Evolutionary conservation across 306 rosid genomes (phyloP).

Genomic region (Prunus kanzakura): DNA sequence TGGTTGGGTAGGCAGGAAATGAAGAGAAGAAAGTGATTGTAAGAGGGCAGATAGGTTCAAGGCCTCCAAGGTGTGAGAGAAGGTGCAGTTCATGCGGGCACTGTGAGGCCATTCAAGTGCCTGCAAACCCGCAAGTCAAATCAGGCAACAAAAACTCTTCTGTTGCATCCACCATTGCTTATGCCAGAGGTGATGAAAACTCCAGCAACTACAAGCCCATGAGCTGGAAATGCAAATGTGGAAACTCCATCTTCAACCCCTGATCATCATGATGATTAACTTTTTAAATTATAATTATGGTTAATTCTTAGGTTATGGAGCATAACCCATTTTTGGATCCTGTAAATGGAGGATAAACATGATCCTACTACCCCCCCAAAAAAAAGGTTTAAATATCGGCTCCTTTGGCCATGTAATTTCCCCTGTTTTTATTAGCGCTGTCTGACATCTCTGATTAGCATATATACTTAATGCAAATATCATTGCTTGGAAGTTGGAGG

Average conservation of each 20-base stretch:
- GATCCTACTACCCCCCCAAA: not conserved
- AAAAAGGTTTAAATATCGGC: not conserved
- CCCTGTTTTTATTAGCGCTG: not conserved
- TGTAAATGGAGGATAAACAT: slow-evolving; percentile 19
- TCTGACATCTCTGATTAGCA: not conserved
- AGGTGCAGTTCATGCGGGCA: slow-evolving; percentile 71
- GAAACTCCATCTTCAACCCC: slow-evolving; percentile 72
- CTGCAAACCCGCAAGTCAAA: slow-evolving; percentile 50
- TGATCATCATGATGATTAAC: slow-evolving; percentile 24
- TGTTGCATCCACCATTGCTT: slow-evolving; percentile 30
- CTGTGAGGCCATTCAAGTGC: slow-evolving; percentile 65
- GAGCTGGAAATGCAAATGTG: slow-evolving; percentile 99
- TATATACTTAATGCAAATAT: not conserved
- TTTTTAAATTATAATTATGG: not conserved
- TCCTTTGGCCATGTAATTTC: not conserved
- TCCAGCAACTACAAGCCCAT: slow-evolving; percentile 85
- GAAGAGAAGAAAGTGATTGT: slow-evolving; percentile 42
- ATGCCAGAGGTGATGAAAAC: slow-evolving; percentile 45
- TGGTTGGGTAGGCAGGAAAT: slow-evolving; percentile 33
- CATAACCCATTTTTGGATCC: slow-evolving; percentile 19
- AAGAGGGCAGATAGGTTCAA: slow-evolving; percentile 73
- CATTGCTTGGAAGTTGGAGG: not conserved
- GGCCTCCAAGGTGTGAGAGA: slow-evolving; percentile 88
- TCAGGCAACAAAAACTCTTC: slow-evolving; percentile 44
- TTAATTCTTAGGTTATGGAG: slow-evolving; percentile 5